These are phyloP conservation scores for Lentinula sp. DNA, from an alignment of 768 basidiomycete species.

Conservation along the genomic window DNA sequence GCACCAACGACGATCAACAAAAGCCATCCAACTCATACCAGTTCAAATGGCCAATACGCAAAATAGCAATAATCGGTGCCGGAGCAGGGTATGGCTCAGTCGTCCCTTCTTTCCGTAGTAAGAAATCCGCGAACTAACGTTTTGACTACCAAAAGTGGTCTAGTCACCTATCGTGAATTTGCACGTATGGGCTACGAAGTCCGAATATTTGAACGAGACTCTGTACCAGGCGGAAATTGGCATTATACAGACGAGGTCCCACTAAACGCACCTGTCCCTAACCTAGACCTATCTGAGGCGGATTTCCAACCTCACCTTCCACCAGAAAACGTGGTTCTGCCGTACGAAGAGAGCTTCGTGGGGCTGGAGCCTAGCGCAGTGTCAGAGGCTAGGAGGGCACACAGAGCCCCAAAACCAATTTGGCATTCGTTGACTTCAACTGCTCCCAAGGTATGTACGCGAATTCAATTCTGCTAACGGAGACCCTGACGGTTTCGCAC, in stretches of 20 bases:
- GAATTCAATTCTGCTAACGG: background rate
- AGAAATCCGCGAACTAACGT: background rate
- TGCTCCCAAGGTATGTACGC: constrained; percentile 23
- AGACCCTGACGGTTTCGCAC: too few relatives aligned
- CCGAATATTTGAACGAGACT: constrained; percentile 32
- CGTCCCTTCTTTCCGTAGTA: background rate
- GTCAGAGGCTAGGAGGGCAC: constrained; percentile 14
- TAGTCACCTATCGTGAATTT: constrained; percentile 30
- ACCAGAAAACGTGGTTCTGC: constrained; percentile 20
- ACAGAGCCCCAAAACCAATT: constrained; percentile 31
- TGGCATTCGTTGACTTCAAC: constrained; percentile 29
- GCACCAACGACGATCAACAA: background rate
- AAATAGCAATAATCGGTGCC: constrained; percentile 33
- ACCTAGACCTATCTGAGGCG: constrained; percentile 21
- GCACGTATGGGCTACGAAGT: constrained; percentile 22
- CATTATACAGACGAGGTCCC: constrained; percentile 34
- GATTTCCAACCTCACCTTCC: constrained; percentile 32
- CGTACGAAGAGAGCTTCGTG: constrained; percentile 21
- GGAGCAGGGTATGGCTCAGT: constrained; percentile 27
- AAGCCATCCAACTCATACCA: constrained; percentile 16
- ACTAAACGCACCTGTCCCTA: constrained; percentile 28
- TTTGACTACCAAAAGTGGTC: constrained; percentile 19
- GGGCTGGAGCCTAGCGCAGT: constrained; percentile 14
- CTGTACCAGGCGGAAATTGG: constrained; percentile 34
- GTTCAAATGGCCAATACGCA: constrained; percentile 30